phyloP scores from a whole-genome alignment of 2,329 filamentous ascomycete species.

The Zasmidium citrigriseum region DNA sequence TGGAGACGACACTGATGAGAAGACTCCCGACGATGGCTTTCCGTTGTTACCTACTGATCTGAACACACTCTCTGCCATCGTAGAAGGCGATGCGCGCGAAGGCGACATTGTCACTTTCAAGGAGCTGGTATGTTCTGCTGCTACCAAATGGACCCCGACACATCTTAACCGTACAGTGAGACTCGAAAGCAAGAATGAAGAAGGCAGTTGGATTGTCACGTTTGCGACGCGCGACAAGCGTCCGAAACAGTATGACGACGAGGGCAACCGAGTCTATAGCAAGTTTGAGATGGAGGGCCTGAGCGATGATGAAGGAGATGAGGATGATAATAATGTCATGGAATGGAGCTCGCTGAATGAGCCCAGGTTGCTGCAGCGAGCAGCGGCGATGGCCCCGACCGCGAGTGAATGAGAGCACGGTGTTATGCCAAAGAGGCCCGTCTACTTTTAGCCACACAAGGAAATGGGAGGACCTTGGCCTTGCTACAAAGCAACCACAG shows the following conservation, averaged over 20 bases:
- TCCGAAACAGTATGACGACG: constrained; percentile 63
- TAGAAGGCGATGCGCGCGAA: constrained; percentile 49
- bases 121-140: constrained; percentile 60
- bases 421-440: too few relatives aligned
- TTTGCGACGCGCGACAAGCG: constrained; percentile 70
- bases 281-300: constrained; percentile 71
- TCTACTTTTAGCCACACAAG: too few relatives aligned
- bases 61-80: constrained; percentile 54
- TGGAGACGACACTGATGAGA: constrained; percentile 21
- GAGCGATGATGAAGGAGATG: constrained; percentile 55
- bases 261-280: constrained; percentile 72
- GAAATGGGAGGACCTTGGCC: too few relatives aligned
- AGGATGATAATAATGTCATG: constrained; percentile 25
- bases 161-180: constrained; percentile 65
- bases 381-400: too few relatives aligned
- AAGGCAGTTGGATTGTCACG: constrained; percentile 50
- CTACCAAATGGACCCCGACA: constrained; percentile 67
- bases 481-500: too few relatives aligned
- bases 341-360: not conserved
- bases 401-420: too few relatives aligned
- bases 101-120: constrained; percentile 73
- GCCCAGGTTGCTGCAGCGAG: not conserved
- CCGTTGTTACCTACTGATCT: constrained; percentile 40
- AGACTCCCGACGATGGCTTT: constrained; percentile 57
- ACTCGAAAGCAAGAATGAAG: constrained; percentile 58